Conservation (phyloP, 1,284 basidiomycete genomes). For the Apiotrichum siamense region DNA sequence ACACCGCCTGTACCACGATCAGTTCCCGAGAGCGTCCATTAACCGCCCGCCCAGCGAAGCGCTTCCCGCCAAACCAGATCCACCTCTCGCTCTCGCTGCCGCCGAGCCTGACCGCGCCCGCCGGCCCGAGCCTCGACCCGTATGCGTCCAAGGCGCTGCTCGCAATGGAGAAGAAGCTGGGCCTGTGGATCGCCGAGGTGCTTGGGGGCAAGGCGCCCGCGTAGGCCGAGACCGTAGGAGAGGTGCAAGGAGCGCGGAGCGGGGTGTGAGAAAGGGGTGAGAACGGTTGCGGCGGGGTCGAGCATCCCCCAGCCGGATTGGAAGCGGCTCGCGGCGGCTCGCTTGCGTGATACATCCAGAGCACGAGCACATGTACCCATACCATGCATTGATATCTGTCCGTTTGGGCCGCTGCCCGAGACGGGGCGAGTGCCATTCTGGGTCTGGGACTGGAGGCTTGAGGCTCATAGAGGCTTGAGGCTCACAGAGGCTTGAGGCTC, state of each 20-base stretch:
- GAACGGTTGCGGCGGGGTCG: too few relatives aligned
- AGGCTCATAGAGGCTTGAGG: too few relatives aligned
- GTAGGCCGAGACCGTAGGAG: neutral
- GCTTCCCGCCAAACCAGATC: constrained; percentile 39
- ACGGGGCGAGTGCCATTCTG: too few relatives aligned
- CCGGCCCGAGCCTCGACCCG: constrained; percentile 34
- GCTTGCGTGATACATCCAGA: neutral
- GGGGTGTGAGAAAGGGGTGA: too few relatives aligned
- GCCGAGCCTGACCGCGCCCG: constrained; percentile 24
- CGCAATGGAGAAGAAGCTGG: constrained; percentile 43
- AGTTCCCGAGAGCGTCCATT: too few relatives aligned
- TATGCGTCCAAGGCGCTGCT: constrained; percentile 35
- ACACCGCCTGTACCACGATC: too few relatives aligned
- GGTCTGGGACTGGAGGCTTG: too few relatives aligned
- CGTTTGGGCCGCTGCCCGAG: too few relatives aligned
- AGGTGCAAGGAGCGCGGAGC: neutral
- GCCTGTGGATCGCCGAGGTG: constrained; percentile 31
- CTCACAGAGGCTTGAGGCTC: too few relatives aligned
- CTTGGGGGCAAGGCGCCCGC: constrained; percentile 4
- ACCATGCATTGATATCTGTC: constrained; percentile 5
- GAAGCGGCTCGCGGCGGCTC: too few relatives aligned
- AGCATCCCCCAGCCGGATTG: too few relatives aligned
- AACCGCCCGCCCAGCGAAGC: constrained; percentile 23
- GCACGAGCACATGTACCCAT: neutral
- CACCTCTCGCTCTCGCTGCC: constrained; percentile 42